Percentiles rank a stretch among this genome's conserved stretches.
These are phyloP conservation scores for Sinapis alba DNA, from an alignment of 441 rosid genomes.

Conservation along the genomic window DNA sequence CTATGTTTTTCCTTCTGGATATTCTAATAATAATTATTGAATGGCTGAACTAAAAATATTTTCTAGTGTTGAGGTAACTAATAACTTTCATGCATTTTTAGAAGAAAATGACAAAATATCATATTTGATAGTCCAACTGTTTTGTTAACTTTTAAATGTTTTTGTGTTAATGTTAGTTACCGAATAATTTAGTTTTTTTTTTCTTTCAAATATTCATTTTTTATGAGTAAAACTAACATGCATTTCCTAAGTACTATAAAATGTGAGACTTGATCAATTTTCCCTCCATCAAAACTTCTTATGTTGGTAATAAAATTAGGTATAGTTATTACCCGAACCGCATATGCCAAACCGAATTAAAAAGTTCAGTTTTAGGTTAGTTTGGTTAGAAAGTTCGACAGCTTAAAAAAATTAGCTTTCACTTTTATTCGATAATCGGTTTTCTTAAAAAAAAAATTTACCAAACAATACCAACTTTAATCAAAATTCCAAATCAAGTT, in stretches of 20 bases:
- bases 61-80: too few species aligned
- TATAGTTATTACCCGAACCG: too few species aligned
- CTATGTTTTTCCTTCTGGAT: background rate
- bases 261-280: background rate
- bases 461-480: background rate
- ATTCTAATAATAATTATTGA: background rate
- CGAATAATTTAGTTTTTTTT: background rate
- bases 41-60: too few species aligned
- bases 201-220: background rate
- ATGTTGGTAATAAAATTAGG: background rate
- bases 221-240: background rate
- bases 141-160: background rate
- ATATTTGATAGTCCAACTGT: background rate
- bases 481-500: too few species aligned
- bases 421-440: too few species aligned
- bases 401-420: too few species aligned
- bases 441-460: too few species aligned
- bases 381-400: too few species aligned
- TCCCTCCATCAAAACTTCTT: too few species aligned
- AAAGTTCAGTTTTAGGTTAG: too few species aligned
- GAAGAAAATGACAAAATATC: background rate
- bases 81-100: background rate
- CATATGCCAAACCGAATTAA: too few species aligned
- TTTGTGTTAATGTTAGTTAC: background rate
- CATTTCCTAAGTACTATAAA: background rate